Conservation (phyloP, 1,284 basidiomycete genomes). For the Hemileia vastatrix region DNA sequence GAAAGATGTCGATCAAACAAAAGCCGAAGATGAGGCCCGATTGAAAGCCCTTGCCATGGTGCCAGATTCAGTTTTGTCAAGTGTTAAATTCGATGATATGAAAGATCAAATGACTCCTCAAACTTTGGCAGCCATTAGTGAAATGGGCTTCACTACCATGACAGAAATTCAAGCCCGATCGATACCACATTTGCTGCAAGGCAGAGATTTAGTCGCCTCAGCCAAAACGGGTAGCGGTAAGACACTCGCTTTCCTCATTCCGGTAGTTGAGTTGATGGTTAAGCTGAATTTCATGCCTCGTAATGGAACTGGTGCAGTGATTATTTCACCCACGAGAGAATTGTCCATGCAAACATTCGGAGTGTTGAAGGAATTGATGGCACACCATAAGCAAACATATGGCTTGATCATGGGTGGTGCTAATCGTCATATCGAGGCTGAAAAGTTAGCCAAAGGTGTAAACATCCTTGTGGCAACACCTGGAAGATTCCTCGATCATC, state of each 20-base stretch:
- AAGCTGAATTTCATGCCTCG: conserved; percentile 65
- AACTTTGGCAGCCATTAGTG: too few relatives aligned
- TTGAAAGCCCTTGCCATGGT: too few relatives aligned
- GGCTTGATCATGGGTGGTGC: conserved; percentile 97
- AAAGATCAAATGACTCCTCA: too few relatives aligned
- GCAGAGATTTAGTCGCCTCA: conserved; percentile 62
- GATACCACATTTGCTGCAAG: conserved; percentile 57
- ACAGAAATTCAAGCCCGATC: conserved; percentile 68
- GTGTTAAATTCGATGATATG: too few relatives aligned
- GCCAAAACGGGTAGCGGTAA: conserved; percentile 75
- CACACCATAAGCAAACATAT: conserved; percentile 81
- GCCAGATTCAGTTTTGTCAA: too few relatives aligned
- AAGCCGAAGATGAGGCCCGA: too few relatives aligned
- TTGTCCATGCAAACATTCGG: conserved; percentile 97
- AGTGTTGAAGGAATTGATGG: conserved; percentile 92
- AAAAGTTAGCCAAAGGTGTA: conserved; percentile 81
- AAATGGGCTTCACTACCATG: conserved; percentile 71
- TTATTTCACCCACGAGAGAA: conserved; percentile 91
- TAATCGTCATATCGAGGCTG: conserved; percentile 83
- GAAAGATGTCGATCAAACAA: too few relatives aligned
- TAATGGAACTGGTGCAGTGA: conserved; percentile 78
- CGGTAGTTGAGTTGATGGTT: conserved; percentile 63
- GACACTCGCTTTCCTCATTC: conserved; percentile 70
- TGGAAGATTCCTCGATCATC: conserved; percentile 86
- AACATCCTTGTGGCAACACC: conserved; percentile 97